Base-by-base conservation (phyloP, 2,329 filamentous ascomycete genomes). In the Corinectria fuckeliana region DNA sequence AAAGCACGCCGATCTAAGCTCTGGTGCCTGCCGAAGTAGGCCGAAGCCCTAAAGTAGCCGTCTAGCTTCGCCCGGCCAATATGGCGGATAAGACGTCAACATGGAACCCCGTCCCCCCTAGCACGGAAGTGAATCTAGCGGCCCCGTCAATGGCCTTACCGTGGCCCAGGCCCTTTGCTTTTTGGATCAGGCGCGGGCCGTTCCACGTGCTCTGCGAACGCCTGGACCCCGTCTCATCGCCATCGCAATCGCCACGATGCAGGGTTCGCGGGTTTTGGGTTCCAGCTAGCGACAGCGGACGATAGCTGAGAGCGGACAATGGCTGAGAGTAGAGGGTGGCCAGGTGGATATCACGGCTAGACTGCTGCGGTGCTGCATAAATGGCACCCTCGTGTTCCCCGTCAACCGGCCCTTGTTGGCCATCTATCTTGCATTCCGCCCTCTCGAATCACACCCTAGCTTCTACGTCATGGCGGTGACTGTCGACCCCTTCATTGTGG, bases 401-500 rank as follows among this genome's bases (percentile, higher is more conserved):
- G 20, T 13, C 16, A 36, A 7, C 30, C 36, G 25, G 30, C 28
- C 23, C n/a, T 23, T 32, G 11, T 50, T 50, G 50, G 39, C 30
- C 32, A 23, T 54, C 45, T 49, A 48, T 51, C 42, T 25, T 38
- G 30, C 34, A 9, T 56, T 48, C 26, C 11, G 18, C 11, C 25
- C 34, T 49, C 42, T 42, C 21, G 13, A 56, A 38, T 50, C 28
- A 47, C 16, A 28, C 10, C 28, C 38, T 26, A 18, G 34, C 18
- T 52, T 39, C 8, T 26, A 50, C 42, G 38, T 38, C 20, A 59
- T 59, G 56, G 36, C 30, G 18, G 47, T 34, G 34, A 38, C 26
- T 30, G 28, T 60, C 42, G 53, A 60, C 14, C 53, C 58, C 25
- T 5, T 52, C 20, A 39, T 60, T 5, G 13, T 57, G 44, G 28